phyloP scores from a whole-genome alignment of 2,329 filamentous ascomycete species.

The Colletotrichum gigasporum region DNA sequence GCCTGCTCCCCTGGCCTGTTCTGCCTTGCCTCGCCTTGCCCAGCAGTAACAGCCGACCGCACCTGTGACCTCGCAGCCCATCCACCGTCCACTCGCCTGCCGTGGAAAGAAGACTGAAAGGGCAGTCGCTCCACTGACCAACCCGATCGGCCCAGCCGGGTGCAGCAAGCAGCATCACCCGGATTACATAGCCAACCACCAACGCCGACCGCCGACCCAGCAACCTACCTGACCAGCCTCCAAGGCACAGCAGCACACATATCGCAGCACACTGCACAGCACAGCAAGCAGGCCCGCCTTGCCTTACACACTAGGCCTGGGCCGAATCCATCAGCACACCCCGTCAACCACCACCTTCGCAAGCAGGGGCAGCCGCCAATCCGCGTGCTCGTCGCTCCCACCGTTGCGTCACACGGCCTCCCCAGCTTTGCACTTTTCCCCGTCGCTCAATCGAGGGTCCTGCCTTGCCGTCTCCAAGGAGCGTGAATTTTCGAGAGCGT shows the following conservation, averaged over 20 bases:
- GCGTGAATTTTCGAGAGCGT: slow-evolving; percentile 18
- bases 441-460: slow-evolving; percentile 12
- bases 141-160: too few species aligned
- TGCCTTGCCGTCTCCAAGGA: not conserved
- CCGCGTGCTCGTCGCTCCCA: slow-evolving; percentile 5
- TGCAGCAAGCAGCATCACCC: not conserved
- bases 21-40: not conserved
- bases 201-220: not conserved
- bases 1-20: not conserved
- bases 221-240: not conserved
- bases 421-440: slow-evolving; percentile 28
- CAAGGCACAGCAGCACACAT: slow-evolving; percentile 18
- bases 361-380: slow-evolving; percentile 9
- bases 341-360: slow-evolving; percentile 1
- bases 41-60: not conserved
- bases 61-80: not conserved
- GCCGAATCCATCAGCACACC: slow-evolving; percentile 17
- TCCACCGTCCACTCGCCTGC: not conserved
- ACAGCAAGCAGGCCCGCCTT: not conserved
- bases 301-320: not conserved
- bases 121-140: not conserved
- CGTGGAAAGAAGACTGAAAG: not conserved
- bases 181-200: not conserved
- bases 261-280: too few species aligned
- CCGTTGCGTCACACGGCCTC: slow-evolving; percentile 27